These are phyloP conservation scores for Gypsophila paniculata DNA, from an alignment of 179 eudicot species.

Conservation along the genomic window DNA sequence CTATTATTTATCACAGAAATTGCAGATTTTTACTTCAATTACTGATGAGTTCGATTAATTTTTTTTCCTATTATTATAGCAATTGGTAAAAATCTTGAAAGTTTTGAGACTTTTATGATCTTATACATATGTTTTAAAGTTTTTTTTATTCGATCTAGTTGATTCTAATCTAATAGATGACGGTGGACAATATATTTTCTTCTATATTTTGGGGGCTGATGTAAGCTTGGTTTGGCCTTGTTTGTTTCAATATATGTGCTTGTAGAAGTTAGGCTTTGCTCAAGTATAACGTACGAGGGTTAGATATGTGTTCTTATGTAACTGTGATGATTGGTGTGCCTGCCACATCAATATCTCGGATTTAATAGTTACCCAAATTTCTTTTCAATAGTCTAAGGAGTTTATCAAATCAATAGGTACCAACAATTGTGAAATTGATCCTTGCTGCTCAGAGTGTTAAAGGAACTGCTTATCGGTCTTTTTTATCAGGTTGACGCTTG, in stretches of 20 bases:
- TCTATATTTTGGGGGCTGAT: neutral
- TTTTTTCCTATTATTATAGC: too few relatives aligned
- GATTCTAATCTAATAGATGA: neutral
- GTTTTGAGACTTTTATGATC: too few relatives aligned
- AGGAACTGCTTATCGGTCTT: constrained; percentile 70
- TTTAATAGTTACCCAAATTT: neutral
- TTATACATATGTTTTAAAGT: too few relatives aligned
- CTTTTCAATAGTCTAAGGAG: too few relatives aligned
- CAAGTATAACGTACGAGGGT: neutral
- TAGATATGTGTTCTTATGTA: neutral
- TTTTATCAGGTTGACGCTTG: constrained; percentile 82
- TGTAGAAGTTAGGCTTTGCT: neutral
- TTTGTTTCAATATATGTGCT: neutral
- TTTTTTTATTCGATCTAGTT: too few relatives aligned
- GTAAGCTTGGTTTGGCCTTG: neutral
- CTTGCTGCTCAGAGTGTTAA: constrained; percentile 41
- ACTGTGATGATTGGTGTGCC: neutral
- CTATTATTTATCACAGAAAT: too few relatives aligned
- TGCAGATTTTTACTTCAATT: too few relatives aligned
- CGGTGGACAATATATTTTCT: neutral
- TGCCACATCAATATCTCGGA: neutral
- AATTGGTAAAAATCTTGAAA: too few relatives aligned
- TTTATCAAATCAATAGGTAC: constrained; percentile 90
- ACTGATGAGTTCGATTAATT: too few relatives aligned
- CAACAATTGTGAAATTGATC: constrained; percentile 83